Evolutionary conservation across 768 basidiomycete species (phyloP), one percentile per base, ranked within the genome.

Genomic region (Russula emetica): DNA sequence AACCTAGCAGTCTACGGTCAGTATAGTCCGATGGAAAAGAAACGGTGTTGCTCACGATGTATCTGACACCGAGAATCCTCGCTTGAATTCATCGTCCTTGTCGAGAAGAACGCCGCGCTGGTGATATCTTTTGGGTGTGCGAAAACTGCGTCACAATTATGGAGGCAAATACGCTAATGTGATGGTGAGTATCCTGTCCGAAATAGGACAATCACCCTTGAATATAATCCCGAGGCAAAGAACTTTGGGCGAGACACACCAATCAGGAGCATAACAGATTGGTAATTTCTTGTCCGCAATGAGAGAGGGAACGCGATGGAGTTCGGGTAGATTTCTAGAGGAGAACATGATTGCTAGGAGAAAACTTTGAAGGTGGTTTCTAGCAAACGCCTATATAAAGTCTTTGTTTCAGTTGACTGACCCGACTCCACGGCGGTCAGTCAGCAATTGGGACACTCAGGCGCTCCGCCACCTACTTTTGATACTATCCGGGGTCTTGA

Each of bases 51-150:
- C 86, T 68, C 70, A 92, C 86, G 90, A 83, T n/a, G 83, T 84
- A 75, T 96, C 93, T 47, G 79, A 74, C 26, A 94, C 75, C 1
- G 90, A 92, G 74, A 96, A 96, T 45, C 82, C 79, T 63, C 94
- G 77, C 72, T 85, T 80, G 75, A 85, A 94, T 8, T 90, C 90
- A 57, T 84, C 76, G 10, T 92, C 76, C n/a, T 75, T 73, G 70
- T 90, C 79, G 20, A 92, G 74, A 14, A 81, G 78, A 90, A 89
- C 1, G 81, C 58, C 2, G 74, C 83, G 30, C 90, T 64, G 30
- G 7, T 20, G 32, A 40, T 28, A 16, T 30, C 32, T 28, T 22
- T 38, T 18, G 36, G 34, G 28, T 89, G 71, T 5, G 44, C 14
- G 10, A 53, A 22, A 22, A 20, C 56, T 14, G n/a, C 22, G 28